Base-by-base conservation (phyloP, 371 early-diverging fungal genomes). In the Zychaea mexicana region DNA sequence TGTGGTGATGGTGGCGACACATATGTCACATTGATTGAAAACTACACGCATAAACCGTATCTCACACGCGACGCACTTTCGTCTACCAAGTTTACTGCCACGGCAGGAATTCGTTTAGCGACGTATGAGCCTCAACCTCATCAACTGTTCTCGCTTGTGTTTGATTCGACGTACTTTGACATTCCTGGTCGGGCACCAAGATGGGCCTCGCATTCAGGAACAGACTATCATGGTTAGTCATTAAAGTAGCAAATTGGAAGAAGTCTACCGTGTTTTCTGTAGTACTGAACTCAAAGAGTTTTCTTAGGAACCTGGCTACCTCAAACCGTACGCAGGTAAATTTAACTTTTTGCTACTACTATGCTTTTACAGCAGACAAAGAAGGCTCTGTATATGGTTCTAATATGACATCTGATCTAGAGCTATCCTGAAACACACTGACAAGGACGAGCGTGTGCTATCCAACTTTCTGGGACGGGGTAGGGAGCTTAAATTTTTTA, bases 381-480 rank as follows among this genome's bases (percentile, higher is more conserved):
- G n/a, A 17, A n/a, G n/a, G 6, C 54, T 5, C 22, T 8, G 22
- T 57, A n/a, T n/a, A n/a, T n/a, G n/a, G n/a, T n/a, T n/a, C 30
- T 28, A 46, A 46, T n/a, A 2, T 24, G 10, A 57, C 12, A 31
- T 54, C 33, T n/a, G 28, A 9, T 49, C 38, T 54, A 88, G 94
- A 54, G 89, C 92, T 0, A 73, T 96, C 13, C 75, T 89, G 32
- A 84, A 92, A 52, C 92, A 90, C 65, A 94, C 96, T 0, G 66
- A 63, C 7, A 84, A 86, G 39, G 88, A 91, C 33, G 93, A 92
- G 27, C 84, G 87, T n/a, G 84, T 96, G 26, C 73, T 96, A 53
- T 94, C 94, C 21, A 96, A 95, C 65, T 96, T 96, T 64, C 70
- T 94, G 32, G 96, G 96, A 19, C 81, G 96, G 65, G 96, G 96